phyloP scores from a whole-genome alignment of 2,329 filamentous ascomycete genomes.

The Plectosphaerella plurivora region DNA sequence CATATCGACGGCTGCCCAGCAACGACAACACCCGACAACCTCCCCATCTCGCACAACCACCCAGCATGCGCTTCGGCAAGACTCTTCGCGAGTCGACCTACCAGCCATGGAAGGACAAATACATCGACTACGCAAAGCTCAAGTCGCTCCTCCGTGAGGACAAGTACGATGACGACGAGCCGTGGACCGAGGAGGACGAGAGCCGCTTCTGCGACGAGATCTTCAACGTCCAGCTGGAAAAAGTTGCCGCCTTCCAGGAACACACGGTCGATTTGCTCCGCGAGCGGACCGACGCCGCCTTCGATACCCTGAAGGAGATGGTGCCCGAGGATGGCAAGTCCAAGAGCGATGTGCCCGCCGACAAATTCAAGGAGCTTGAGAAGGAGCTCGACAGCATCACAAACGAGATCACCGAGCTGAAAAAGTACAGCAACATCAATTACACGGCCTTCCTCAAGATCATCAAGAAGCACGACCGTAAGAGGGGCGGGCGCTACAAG shows the following conservation, averaged over 20 bases:
- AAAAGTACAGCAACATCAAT: conserved; percentile 93
- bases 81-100: conserved; percentile 79
- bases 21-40: not conserved
- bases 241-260: conserved; percentile 86
- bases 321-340: conserved; percentile 62
- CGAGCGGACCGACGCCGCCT: conserved; percentile 48
- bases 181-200: conserved; percentile 94
- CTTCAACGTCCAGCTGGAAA: conserved; percentile 90
- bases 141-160: conserved; percentile 85
- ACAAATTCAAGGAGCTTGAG: conserved; percentile 65
- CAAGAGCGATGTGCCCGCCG: conserved; percentile 43
- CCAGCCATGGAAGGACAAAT: conserved; percentile 84
- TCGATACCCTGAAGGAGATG: conserved; percentile 74
- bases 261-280: conserved; percentile 62
- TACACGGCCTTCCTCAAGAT: conserved; percentile 98
- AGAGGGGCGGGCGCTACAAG: conserved; percentile 79
- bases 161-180: conserved; percentile 48
- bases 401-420: conserved; percentile 86
- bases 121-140: conserved; percentile 93
- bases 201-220: conserved; percentile 91
- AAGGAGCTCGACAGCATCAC: conserved; percentile 81
- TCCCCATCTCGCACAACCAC: conserved; percentile 13
- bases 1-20: not conserved
- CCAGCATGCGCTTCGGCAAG: conserved; percentile 84
- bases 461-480: conserved; percentile 97